A percentile compares a stretch with the other conserved stretches of the same genome.
Evolutionary conservation across 257 asterid genomes (phyloP).

Genomic region (Nicotiana noctiflora): DNA sequence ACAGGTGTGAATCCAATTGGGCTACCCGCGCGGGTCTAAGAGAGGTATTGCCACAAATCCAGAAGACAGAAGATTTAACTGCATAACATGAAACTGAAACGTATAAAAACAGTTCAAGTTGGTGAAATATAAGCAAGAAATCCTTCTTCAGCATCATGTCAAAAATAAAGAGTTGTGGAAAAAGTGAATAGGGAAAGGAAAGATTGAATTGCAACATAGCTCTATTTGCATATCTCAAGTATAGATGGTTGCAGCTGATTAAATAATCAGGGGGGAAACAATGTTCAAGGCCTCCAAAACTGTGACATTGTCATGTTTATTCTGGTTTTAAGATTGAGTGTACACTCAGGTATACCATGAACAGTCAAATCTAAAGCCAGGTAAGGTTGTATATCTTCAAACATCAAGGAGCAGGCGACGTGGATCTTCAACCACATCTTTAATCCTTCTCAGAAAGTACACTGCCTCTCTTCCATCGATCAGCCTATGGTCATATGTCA

Average conservation of each 20-base stretch:
- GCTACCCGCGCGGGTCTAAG: neutral
- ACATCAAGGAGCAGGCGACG: slow-evolving; percentile 86
- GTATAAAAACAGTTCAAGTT: neutral
- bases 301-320: slow-evolving; percentile 4
- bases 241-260: neutral
- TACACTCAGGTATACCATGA: neutral
- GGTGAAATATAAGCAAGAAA: neutral
- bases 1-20: neutral
- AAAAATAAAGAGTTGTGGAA: neutral
- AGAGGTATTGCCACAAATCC: neutral
- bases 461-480: slow-evolving; percentile 99
- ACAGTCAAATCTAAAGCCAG: neutral
- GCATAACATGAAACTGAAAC: neutral
- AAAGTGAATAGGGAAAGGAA: neutral
- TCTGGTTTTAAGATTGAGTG: slow-evolving; percentile 5
- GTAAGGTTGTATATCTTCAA: slow-evolving; percentile 22
- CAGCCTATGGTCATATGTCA: slow-evolving; percentile 90
- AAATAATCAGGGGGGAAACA: neutral
- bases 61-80: neutral
- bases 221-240: neutral
- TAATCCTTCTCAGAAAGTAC: slow-evolving; percentile 81
- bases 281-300: slow-evolving; percentile 5
- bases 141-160: no score
- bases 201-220: neutral
- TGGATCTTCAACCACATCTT: slow-evolving; percentile 97